Percentiles rank a stretch among this genome's conserved stretches.
Conservation (phyloP, 257 asterid species). For the Oldenlandia corymbosa region DNA sequence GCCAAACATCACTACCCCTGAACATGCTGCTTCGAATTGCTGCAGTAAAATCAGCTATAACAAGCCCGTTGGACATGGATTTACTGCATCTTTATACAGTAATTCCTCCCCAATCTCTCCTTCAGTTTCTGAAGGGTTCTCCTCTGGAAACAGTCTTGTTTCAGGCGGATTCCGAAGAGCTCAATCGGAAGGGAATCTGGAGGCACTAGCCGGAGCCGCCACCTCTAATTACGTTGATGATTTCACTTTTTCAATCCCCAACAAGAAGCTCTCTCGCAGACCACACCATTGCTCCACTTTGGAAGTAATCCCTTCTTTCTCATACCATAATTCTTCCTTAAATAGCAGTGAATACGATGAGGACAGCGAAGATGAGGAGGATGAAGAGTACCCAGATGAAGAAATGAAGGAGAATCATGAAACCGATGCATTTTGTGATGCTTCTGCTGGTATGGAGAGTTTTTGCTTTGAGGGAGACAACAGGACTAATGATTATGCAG, state of each 20-base stretch:
- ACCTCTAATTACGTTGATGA: slow-evolving; percentile 31
- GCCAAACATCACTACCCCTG: slow-evolving; percentile 26
- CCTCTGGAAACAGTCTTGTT: slow-evolving; percentile 3
- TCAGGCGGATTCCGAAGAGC: slow-evolving; percentile 46
- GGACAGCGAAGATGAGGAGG: slow-evolving; percentile 35
- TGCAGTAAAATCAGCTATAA: slow-evolving; percentile 29
- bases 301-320: slow-evolving; percentile 60
- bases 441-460: slow-evolving; percentile 15
- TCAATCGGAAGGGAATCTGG: slow-evolving; percentile 76
- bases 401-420: slow-evolving; percentile 1
- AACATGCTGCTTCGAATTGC: slow-evolving; percentile 28
- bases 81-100: slow-evolving; percentile 24
- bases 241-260: slow-evolving; percentile 28
- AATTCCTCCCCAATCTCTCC: slow-evolving; percentile 41
- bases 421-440: neutral
- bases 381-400: slow-evolving; percentile 20
- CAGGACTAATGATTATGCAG: neutral
- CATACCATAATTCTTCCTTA: slow-evolving; percentile 16
- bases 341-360: slow-evolving; percentile 25
- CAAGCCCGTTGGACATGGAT: slow-evolving; percentile 23
- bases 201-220: slow-evolving; percentile 32
- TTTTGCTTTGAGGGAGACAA: slow-evolving; percentile 20
- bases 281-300: slow-evolving; percentile 23
- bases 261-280: slow-evolving; percentile 31
- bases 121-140: slow-evolving; percentile 26